Percentiles rank a stretch among this genome's conserved stretches.
phyloP scores from a whole-genome alignment of 2,329 filamentous ascomycete species.

The Colletotrichum sp. region DNA sequence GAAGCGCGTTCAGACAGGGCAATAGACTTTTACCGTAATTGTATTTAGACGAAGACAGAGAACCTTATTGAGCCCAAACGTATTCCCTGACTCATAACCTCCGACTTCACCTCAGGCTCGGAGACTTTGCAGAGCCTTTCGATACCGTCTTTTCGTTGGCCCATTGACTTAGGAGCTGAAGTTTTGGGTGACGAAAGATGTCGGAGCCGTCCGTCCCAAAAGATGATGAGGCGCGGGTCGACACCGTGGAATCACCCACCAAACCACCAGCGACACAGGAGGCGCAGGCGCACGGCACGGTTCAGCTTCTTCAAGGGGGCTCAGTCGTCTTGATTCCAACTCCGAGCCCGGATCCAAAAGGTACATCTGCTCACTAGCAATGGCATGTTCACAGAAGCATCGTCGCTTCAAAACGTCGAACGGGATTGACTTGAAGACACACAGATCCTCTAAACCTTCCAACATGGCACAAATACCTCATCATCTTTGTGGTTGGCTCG shows the following conservation, averaged over 20 bases:
- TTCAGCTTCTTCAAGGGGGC: neutral
- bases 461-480: constrained; percentile 25
- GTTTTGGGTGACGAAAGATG: neutral
- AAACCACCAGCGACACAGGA: neutral
- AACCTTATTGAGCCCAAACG: neutral
- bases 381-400: neutral
- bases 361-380: neutral
- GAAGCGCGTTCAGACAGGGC: neutral
- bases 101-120: neutral
- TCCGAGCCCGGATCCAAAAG: constrained; percentile 26
- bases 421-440: neutral
- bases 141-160: neutral
- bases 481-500: constrained; percentile 24
- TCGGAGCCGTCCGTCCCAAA: neutral
- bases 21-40: neutral
- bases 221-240: neutral
- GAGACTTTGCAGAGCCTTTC: neutral
- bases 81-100: neutral
- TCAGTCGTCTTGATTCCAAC: constrained; percentile 27
- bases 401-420: neutral
- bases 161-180: neutral
- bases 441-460: constrained; percentile 30
- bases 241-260: neutral
- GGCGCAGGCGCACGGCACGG: neutral
- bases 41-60: neutral